Evolutionary conservation across 331 rosid species (phyloP), one percentile per base, ranked within the genome.

Genomic region (Acacia pycnantha): DNA sequence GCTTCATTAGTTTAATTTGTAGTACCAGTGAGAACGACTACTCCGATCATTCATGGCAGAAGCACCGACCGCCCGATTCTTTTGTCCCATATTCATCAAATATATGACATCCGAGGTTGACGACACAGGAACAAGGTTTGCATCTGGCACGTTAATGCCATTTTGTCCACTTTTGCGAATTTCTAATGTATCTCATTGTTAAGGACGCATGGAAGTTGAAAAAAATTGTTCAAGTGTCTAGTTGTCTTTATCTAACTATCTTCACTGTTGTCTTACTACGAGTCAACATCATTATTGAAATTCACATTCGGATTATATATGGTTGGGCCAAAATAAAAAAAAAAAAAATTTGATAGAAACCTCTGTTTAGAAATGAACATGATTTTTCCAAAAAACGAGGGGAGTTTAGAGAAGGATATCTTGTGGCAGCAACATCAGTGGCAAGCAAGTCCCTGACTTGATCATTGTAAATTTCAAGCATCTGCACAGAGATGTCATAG

Each of bases 381-480:
- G 16, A 64, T 64, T 29, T 64, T 64, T 6, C 70, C 70, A 29
- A 11, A 64, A 26, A 31, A 31, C 12, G 15, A 62, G n/a, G 40
- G 33, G 22, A 64, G 70, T 10, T 8, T 27, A 62, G 70, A 64
- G 70, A 90, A 94, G 99, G 99, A 96, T 96, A 96, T 96, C 94
- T 89, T 84, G 86, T 88, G 88, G 79, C 89, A 50, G 84, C 53
- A 79, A 89, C 85, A 65, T 92, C 98, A 29, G 82, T 81, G 16
- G 83, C 82, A 15, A 96, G 93, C 74, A 94, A 92, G 81, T 96
- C 99, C 74, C 92, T 87, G 58, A 94, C 96, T 92, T 94, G 97
- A 83, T 96, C 99, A 31, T 94, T 94, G 90, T 96, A 96, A 81
- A 96, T 92, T 89, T 96, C 99, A 80, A 96, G 97, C 98, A 96